Evolutionary conservation across 2,329 filamentous ascomycete genomes (phyloP).

Genomic region (Beauveria medogensis): DNA sequence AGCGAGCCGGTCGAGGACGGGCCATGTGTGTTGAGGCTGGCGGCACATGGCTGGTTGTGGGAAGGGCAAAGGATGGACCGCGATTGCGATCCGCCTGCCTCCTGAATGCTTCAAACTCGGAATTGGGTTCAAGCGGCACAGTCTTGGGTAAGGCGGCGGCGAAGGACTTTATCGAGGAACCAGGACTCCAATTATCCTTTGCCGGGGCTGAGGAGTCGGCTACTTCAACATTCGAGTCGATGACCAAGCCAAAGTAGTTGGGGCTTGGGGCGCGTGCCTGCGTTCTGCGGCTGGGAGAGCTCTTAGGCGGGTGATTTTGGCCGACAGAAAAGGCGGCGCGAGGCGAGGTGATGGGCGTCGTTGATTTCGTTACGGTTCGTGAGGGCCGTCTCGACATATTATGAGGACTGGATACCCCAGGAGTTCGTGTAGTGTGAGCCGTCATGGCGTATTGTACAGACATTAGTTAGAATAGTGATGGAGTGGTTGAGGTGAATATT

Average conservation of each 20-base stretch:
- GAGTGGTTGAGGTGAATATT: background rate
- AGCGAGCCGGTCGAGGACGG: conserved; percentile 37
- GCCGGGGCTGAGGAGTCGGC: conserved; percentile 56
- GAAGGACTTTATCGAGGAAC: conserved; percentile 63
- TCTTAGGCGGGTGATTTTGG: conserved; percentile 44
- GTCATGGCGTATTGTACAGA: conserved; percentile 11
- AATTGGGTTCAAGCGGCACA: conserved; percentile 65
- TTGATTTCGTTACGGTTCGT: conserved; percentile 27
- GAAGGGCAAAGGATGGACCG: conserved; percentile 37
- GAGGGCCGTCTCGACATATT: conserved; percentile 5
- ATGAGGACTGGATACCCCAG: conserved; percentile 8
- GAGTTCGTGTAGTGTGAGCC: conserved; percentile 8
- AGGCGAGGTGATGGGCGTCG: conserved; percentile 46
- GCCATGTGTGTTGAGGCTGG: conserved; percentile 20
- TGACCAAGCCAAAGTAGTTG: conserved; percentile 77
- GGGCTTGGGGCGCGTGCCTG: conserved; percentile 52
- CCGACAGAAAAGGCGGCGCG: conserved; percentile 45
- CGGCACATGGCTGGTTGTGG: conserved; percentile 33
- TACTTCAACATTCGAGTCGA: conserved; percentile 53
- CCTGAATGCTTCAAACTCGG: conserved; percentile 74
- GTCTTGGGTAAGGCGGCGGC: conserved; percentile 60
- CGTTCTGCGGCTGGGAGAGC: conserved; percentile 31
- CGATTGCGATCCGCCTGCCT: conserved; percentile 61
- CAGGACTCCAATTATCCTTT: conserved; percentile 67
- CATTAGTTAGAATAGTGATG: background rate